phyloP scores from a whole-genome alignment of 768 basidiomycete genomes.

The Neoboletus brunneissimus region DNA sequence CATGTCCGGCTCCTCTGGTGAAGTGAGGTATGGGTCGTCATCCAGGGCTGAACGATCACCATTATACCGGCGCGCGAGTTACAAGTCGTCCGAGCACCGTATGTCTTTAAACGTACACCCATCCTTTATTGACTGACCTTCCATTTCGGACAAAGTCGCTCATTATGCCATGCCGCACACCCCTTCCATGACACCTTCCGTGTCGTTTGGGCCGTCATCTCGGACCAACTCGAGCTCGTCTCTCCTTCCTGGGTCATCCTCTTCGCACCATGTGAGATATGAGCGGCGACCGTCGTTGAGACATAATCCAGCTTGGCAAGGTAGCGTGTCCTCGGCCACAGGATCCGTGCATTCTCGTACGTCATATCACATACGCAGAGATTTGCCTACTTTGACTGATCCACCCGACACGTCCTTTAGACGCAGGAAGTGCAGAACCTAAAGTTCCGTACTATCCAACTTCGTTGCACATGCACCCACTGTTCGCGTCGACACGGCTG shows the following conservation, averaged over 20 bases:
- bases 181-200: slow-evolving; percentile 31
- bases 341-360: slow-evolving; percentile 42
- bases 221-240: slow-evolving; percentile 55
- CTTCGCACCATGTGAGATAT: slow-evolving; percentile 36
- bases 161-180: slow-evolving; percentile 33
- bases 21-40: slow-evolving; percentile 33
- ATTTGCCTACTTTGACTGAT: slow-evolving; percentile 5
- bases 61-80: slow-evolving; percentile 41
- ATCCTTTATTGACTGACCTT: slow-evolving; percentile 1
- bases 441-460: slow-evolving; percentile 27
- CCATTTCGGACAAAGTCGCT: slow-evolving; percentile 19
- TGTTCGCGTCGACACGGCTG: slow-evolving; percentile 54
- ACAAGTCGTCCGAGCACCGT: slow-evolving; percentile 45
- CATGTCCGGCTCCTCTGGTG: slow-evolving; percentile 24
- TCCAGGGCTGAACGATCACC: slow-evolving; percentile 35
- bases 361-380: slow-evolving; percentile 15
- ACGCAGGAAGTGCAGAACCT: slow-evolving; percentile 24
- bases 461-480: slow-evolving; percentile 58
- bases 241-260: slow-evolving; percentile 40
- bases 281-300: slow-evolving; percentile 47
- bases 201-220: slow-evolving; percentile 41
- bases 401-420: slow-evolving; percentile 8
- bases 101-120: slow-evolving; percentile 24
- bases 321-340: slow-evolving; percentile 37
- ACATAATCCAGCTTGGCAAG: slow-evolving; percentile 47